Percentiles rank a stretch among this genome's conserved stretches.
Evolutionary conservation across 768 basidiomycete species (phyloP).

Genomic region (Epithele typhae): DNA sequence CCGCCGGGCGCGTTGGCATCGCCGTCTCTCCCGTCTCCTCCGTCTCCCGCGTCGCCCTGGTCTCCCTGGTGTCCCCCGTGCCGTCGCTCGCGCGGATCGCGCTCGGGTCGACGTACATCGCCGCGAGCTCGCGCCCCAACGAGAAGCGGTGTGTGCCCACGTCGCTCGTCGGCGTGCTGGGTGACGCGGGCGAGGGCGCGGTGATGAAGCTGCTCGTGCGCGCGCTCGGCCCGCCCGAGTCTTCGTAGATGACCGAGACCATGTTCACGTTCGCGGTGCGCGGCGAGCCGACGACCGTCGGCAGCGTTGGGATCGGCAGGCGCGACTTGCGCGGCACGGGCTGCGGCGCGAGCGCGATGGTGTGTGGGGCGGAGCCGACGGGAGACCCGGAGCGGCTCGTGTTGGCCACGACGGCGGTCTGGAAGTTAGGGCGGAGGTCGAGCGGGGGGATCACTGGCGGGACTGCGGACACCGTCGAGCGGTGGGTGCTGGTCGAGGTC

Average conservation of each 20-base stretch:
- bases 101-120: constrained; percentile 1
- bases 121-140: constrained; percentile 10
- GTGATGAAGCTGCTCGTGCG: constrained; percentile 32
- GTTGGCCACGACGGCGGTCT: constrained; percentile 13
- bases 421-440: constrained; percentile 54
- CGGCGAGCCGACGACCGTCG: constrained; percentile 19
- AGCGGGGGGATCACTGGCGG: constrained; percentile 54
- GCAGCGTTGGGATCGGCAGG: constrained; percentile 16
- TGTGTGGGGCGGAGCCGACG: neutral
- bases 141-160: constrained; percentile 3
- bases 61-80: constrained; percentile 1
- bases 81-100: constrained; percentile 5
- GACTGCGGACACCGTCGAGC: constrained; percentile 35
- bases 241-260: constrained; percentile 31
- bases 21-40: neutral
- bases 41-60: constrained; percentile 2
- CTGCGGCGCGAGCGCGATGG: neutral
- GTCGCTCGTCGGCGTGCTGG: constrained; percentile 15
- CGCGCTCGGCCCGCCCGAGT: constrained; percentile 12
- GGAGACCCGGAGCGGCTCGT: constrained; percentile 8
- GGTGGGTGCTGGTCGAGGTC: constrained; percentile 56
- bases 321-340: constrained; percentile 21
- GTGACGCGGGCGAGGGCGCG: constrained; percentile 21
- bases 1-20: neutral
- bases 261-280: constrained; percentile 17